phyloP scores from a whole-genome alignment of 305 asterid species.

The Rubia balearica region DNA sequence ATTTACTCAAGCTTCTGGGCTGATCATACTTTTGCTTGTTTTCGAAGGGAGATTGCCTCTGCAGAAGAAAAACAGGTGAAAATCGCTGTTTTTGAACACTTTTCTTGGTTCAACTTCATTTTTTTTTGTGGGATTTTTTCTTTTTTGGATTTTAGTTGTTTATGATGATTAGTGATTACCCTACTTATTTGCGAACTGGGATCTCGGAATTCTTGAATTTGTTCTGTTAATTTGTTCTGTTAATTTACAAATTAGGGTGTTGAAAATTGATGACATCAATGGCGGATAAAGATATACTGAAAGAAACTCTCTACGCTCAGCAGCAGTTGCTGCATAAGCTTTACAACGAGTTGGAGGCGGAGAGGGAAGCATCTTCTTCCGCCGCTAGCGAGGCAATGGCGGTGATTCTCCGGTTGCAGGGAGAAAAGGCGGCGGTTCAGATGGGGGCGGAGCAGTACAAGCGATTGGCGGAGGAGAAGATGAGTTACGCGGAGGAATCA shows the following conservation, averaged over 20 bases:
- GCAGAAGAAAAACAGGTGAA: background rate
- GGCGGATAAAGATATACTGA: slow-evolving; percentile 37
- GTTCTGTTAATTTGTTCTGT: background rate
- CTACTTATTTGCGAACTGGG: background rate
- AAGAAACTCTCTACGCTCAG: slow-evolving; percentile 64
- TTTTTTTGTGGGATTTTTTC: background rate
- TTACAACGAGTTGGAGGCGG: slow-evolving; percentile 73
- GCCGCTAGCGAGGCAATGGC: slow-evolving; percentile 85
- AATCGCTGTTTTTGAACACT: background rate
- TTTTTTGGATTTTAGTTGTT: background rate
- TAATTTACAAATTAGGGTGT: background rate
- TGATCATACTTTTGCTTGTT: background rate
- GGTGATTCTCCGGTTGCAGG: slow-evolving; percentile 74
- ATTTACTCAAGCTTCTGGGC: background rate
- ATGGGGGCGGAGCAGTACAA: slow-evolving; percentile 91
- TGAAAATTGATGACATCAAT: slow-evolving; percentile 6
- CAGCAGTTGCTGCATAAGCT: slow-evolving; percentile 73
- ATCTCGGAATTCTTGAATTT: background rate
- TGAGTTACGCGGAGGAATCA: slow-evolving; percentile 79
- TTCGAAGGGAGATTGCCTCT: background rate
- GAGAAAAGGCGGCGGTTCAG: slow-evolving; percentile 74
- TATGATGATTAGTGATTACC: background rate
- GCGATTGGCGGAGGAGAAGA: slow-evolving; percentile 78
- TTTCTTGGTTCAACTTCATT: background rate
- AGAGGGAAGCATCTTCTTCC: slow-evolving; percentile 75